Evolutionary conservation across 805 yeast species (phyloP).

Genomic region (Naumovozyma baii): DNA sequence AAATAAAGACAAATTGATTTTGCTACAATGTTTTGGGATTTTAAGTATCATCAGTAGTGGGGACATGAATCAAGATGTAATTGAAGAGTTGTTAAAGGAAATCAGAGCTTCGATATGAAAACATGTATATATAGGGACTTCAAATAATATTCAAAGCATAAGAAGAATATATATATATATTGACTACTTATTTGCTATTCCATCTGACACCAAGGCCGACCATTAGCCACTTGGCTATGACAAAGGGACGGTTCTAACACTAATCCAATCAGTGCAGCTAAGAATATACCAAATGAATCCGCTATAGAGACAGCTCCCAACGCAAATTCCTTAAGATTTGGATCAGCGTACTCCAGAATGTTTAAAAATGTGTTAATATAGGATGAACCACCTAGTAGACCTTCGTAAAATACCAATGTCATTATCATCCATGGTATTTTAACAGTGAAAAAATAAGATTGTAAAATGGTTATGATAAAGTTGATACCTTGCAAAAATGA

Average conservation of each 20-base stretch:
- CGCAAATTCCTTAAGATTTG: slow-evolving; percentile 59
- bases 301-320: slow-evolving; percentile 78
- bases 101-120: slow-evolving; percentile 12
- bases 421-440: slow-evolving; percentile 55
- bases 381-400: slow-evolving; percentile 81
- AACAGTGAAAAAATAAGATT: slow-evolving; percentile 51
- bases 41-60: slow-evolving; percentile 38
- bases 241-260: slow-evolving; percentile 70
- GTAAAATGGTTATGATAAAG: slow-evolving; percentile 46
- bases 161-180: not conserved
- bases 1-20: slow-evolving; percentile 28
- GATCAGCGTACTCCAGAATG: slow-evolving; percentile 50
- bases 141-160: not conserved
- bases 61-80: slow-evolving; percentile 41
- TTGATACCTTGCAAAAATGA: slow-evolving; percentile 61
- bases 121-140: no score
- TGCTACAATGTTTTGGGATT: slow-evolving; percentile 49
- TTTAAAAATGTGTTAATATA: slow-evolving; percentile 82
- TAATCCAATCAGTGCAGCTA: slow-evolving; percentile 70
- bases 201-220: slow-evolving; percentile 69
- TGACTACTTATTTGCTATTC: slow-evolving; percentile 16
- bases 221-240: slow-evolving; percentile 54
- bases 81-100: slow-evolving; percentile 37
- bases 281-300: slow-evolving; percentile 73
- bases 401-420: slow-evolving; percentile 69